phyloP scores from a whole-genome alignment of 352 stramenopile species.

The Peronosclerospora sorghi region DNA sequence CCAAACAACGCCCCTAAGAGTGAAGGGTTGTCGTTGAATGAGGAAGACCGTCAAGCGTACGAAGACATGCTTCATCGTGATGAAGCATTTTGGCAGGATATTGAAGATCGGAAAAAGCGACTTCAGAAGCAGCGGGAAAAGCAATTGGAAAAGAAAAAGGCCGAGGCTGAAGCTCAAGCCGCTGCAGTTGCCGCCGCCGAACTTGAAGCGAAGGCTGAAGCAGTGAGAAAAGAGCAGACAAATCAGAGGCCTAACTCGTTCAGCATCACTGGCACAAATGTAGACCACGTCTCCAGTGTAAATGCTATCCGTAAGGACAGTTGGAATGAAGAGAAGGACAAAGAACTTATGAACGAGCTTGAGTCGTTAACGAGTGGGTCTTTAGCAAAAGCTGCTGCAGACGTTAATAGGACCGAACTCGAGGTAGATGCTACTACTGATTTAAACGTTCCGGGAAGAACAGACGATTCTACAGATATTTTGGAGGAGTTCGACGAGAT shows the following conservation, averaged over 20 bases:
- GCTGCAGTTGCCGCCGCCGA: constrained; percentile 23
- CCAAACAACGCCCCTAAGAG: constrained; percentile 26
- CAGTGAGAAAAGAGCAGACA: constrained; percentile 21
- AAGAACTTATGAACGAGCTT: constrained; percentile 77
- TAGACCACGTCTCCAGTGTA: constrained; percentile 36
- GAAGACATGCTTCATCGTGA: constrained; percentile 84
- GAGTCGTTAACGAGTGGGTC: constrained; percentile 61
- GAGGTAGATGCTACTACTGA: constrained; percentile 33
- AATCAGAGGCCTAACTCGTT: constrained; percentile 44
- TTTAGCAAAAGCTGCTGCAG: constrained; percentile 31
- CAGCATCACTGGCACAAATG: constrained; percentile 59
- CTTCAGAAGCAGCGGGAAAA: constrained; percentile 66
- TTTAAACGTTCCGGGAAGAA: constrained; percentile 5
- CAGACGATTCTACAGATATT: constrained; percentile 33
- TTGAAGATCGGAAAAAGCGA: constrained; percentile 65
- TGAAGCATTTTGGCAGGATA: constrained; percentile 79
- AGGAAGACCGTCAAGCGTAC: constrained; percentile 76
- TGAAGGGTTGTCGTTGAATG: constrained; percentile 63
- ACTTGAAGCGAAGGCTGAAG: constrained; percentile 24
- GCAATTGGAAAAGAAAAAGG: constrained; percentile 54
- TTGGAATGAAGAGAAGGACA: constrained; percentile 81
- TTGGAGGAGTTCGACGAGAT: constrained; percentile 75
- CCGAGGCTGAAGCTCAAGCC: constrained; percentile 35
- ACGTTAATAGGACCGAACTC: constrained; percentile 13
- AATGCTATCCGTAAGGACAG: constrained; percentile 53